Percentiles rank a stretch among this genome's conserved stretches.
Conservation (phyloP, 345 rosid species). For the Mangifera indica region DNA sequence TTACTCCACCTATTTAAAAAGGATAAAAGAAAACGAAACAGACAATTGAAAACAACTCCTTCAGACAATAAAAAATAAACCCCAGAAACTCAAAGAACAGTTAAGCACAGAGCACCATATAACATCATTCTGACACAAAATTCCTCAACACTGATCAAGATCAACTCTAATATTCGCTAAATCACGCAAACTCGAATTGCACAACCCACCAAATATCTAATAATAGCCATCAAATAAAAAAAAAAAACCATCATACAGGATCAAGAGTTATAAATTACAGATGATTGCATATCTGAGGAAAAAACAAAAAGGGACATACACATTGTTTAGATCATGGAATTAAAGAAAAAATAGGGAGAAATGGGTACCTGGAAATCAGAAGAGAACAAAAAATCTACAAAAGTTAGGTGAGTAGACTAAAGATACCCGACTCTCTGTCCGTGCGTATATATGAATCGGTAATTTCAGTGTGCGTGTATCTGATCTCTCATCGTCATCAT, state of each 20-base stretch:
- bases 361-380: not conserved
- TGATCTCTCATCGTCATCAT: not conserved
- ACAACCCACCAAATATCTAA: not conserved
- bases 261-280: not conserved
- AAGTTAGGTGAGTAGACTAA: conserved; percentile 8
- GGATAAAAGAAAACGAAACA: not conserved
- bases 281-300: not conserved
- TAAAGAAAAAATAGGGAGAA: not conserved
- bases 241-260: not conserved
- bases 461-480: not conserved
- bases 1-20: not conserved
- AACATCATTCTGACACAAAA: not conserved
- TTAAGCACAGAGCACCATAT: no score
- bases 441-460: no score
- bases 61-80: not conserved
- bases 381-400: not conserved
- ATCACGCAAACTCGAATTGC: no score
- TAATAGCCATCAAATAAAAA: no score
- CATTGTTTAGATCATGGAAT: conserved; percentile 8
- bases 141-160: not conserved
- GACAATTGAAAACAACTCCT: not conserved
- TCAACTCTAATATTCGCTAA: not conserved
- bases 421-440: no score
- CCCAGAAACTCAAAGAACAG: not conserved
- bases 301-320: not conserved